Conservation (phyloP, 2,329 filamentous ascomycete species). For the Trichoderma endophyticum region DNA sequence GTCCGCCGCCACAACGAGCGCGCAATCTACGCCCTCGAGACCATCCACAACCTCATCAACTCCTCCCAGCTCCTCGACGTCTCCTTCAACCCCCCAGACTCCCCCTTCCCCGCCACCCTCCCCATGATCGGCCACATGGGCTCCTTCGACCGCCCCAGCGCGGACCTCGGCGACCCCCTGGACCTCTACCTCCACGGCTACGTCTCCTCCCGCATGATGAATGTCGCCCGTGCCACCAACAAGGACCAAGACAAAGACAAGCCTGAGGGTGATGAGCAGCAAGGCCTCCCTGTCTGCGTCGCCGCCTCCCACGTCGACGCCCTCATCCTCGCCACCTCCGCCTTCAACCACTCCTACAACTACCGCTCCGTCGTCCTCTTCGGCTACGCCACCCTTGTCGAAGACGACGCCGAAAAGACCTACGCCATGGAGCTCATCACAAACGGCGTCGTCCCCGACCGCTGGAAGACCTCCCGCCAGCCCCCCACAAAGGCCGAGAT, state of each 20-base stretch:
- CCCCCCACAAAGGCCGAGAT: slow-evolving; percentile 73
- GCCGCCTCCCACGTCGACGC: slow-evolving; percentile 75
- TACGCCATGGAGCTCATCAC: slow-evolving; percentile 80
- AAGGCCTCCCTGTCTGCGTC: slow-evolving; percentile 67
- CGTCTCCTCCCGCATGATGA: slow-evolving; percentile 74
- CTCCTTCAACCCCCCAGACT: slow-evolving; percentile 64
- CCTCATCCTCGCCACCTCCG: slow-evolving; percentile 73
- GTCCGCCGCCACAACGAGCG: slow-evolving; percentile 64
- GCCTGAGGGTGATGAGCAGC: slow-evolving; percentile 21
- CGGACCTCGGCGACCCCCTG: slow-evolving; percentile 60
- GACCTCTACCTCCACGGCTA: slow-evolving; percentile 84
- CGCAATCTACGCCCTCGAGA: slow-evolving; percentile 67
- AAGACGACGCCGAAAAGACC: slow-evolving; percentile 65
- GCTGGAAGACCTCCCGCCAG: slow-evolving; percentile 66
- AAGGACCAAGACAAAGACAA: background rate
- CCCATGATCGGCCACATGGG: slow-evolving; percentile 86
- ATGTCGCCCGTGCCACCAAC: slow-evolving; percentile 43
- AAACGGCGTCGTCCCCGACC: slow-evolving; percentile 63
- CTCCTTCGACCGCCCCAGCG: slow-evolving; percentile 62
- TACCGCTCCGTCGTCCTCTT: slow-evolving; percentile 79
- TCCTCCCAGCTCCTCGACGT: slow-evolving; percentile 71
- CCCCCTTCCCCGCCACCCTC: slow-evolving; percentile 71
- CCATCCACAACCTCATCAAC: slow-evolving; percentile 75
- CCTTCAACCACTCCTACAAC: slow-evolving; percentile 80
- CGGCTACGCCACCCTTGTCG: slow-evolving; percentile 67